Evolutionary conservation across 306 rosid genomes (phyloP).

Genomic region (Vigna nakashimae): DNA sequence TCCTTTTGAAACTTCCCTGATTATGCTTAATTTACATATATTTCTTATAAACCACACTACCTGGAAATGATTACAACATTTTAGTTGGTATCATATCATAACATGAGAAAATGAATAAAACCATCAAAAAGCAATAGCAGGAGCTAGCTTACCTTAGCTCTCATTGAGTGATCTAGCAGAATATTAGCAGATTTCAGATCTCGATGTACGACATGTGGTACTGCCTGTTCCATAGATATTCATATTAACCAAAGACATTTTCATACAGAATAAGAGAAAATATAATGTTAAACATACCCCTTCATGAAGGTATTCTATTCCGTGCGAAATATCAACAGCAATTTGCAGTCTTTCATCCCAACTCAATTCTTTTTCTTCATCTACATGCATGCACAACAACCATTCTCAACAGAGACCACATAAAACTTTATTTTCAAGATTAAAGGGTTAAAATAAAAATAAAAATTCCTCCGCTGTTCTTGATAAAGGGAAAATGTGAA

Average conservation of each 20-base stretch:
- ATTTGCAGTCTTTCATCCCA: slow-evolving; percentile 87
- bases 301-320: slow-evolving; percentile 87
- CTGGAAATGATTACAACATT: neutral
- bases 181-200: slow-evolving; percentile 86
- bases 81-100: neutral
- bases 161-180: slow-evolving; percentile 70
- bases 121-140: slow-evolving; percentile 19
- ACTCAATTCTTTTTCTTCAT: slow-evolving; percentile 64
- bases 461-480: neutral
- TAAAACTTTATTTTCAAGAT: slow-evolving; percentile 1
- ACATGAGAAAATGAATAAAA: neutral
- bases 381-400: slow-evolving; percentile 51
- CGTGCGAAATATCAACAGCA: slow-evolving; percentile 78
- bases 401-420: slow-evolving; percentile 21
- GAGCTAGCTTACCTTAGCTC: slow-evolving; percentile 71
- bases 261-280: slow-evolving; percentile 9
- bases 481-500: slow-evolving; percentile 1
- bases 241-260: slow-evolving; percentile 32
- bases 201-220: slow-evolving; percentile 80
- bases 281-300: slow-evolving; percentile 59
- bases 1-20: neutral
- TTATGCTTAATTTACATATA: neutral
- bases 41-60: neutral
- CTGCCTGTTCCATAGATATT: slow-evolving; percentile 68
- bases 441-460: neutral